Evolutionary conservation across 108 stramenopile genomes (phyloP).

Genomic region (Tribonema minus): DNA sequence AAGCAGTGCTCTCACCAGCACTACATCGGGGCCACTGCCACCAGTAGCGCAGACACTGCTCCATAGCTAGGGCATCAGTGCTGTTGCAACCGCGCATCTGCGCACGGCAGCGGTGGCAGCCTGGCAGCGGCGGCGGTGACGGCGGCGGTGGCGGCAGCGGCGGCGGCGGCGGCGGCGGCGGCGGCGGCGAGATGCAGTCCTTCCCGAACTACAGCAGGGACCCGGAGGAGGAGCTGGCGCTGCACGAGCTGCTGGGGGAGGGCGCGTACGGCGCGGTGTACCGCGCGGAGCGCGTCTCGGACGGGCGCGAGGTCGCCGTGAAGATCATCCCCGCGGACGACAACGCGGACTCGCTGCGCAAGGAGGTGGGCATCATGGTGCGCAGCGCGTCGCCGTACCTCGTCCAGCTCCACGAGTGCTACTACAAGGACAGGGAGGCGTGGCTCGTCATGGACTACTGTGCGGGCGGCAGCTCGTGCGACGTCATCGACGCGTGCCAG

Average conservation of each 20-base stretch:
- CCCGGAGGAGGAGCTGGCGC: slow-evolving; percentile 48
- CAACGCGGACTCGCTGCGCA: slow-evolving; percentile 30
- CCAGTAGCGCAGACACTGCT: too few relatives aligned
- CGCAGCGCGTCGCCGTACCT: slow-evolving; percentile 47
- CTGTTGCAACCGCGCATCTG: too few relatives aligned
- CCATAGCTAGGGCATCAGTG: too few relatives aligned
- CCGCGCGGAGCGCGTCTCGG: slow-evolving; percentile 27
- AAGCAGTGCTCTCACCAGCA: too few relatives aligned
- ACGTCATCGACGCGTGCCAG: slow-evolving; percentile 48
- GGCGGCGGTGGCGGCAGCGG: too few relatives aligned
- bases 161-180: too few relatives aligned
- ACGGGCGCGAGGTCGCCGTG: slow-evolving; percentile 48
- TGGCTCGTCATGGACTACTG: slow-evolving; percentile 59
- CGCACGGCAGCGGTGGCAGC: too few relatives aligned
- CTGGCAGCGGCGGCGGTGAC: too few relatives aligned
- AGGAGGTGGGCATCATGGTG: slow-evolving; percentile 52
- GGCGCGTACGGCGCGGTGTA: slow-evolving; percentile 57
- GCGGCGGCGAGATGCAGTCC: too few relatives aligned
- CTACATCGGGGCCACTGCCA: too few relatives aligned
- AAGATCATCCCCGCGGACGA: slow-evolving; percentile 57
- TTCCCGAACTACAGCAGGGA: slow-evolving; percentile 7
- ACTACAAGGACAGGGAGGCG: slow-evolving; percentile 49
- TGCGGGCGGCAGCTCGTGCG: slow-evolving; percentile 54
- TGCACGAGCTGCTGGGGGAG: slow-evolving; percentile 53
- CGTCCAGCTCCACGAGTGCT: slow-evolving; percentile 51